phyloP scores from a whole-genome alignment of 768 basidiomycete genomes.

The Dacryopinax primogenitus region DNA sequence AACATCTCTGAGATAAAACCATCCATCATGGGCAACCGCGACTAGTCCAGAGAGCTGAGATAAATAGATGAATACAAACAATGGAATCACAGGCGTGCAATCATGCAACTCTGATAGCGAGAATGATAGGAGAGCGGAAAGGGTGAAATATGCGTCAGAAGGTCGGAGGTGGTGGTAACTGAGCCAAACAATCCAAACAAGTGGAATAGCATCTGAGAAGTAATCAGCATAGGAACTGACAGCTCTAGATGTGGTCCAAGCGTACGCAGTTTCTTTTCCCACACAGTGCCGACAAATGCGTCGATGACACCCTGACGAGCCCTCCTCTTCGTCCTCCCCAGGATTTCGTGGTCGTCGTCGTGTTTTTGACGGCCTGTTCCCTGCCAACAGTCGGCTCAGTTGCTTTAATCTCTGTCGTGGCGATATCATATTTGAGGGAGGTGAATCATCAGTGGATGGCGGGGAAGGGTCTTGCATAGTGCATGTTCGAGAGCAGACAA shows the following conservation, averaged over 20 bases:
- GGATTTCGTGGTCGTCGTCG: background rate
- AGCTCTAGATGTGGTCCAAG: background rate
- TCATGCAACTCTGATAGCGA: no score
- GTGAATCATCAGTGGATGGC: background rate
- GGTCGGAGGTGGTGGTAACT: no score
- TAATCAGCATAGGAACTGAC: background rate
- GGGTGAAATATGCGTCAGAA: no score
- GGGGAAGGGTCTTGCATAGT: background rate
- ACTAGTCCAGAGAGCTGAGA: no score
- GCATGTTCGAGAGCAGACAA: background rate
- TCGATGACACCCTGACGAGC: background rate
- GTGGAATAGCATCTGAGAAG: background rate
- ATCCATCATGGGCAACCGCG: no score
- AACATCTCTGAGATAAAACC: no score
- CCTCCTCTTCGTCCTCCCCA: background rate
- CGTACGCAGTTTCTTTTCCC: background rate
- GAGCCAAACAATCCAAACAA: no score
- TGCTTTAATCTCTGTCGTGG: background rate
- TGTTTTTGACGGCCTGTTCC: background rate
- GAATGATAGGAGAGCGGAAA: no score
- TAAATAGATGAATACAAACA: no score
- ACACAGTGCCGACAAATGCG: background rate
- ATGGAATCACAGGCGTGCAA: no score
- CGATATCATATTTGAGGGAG: background rate
- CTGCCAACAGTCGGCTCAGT: background rate